phyloP scores from a whole-genome alignment of 176 grass and related monocot species.

The Otatea glauca region DNA sequence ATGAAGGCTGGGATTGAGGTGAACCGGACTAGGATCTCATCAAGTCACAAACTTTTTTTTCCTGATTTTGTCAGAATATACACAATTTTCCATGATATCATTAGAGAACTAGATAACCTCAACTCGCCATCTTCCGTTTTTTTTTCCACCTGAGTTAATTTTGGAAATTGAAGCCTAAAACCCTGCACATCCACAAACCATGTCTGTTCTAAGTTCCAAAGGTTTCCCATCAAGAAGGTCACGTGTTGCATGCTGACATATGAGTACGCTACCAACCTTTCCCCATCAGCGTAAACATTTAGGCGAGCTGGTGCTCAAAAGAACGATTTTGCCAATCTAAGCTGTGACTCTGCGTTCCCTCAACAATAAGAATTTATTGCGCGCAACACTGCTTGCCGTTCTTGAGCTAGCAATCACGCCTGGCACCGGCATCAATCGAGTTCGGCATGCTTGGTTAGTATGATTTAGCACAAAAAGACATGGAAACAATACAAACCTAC shows the following conservation, averaged over 20 bases:
- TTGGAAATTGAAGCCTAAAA: neutral
- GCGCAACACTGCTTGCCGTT: neutral
- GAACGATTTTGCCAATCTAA: conserved; percentile 1
- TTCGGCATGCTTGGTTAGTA: conserved; percentile 3
- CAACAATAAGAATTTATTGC: conserved; percentile 2
- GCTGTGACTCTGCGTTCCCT: neutral
- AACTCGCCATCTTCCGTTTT: neutral
- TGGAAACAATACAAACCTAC: conserved; percentile 2
- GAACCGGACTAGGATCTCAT: neutral
- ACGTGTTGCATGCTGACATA: neutral
- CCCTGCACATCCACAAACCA: conserved; percentile 24
- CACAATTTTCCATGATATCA: conserved; percentile 2
- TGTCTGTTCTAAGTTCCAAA: neutral
- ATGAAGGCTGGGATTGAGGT: neutral
- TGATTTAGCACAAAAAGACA: conserved; percentile 20
- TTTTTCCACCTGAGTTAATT: neutral
- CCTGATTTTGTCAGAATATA: conserved; percentile 23
- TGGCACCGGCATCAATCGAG: neutral
- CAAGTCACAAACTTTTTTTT: neutral
- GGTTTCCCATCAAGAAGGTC: neutral
- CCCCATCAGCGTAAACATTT: neutral
- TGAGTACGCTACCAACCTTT: neutral
- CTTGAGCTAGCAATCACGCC: conserved; percentile 1
- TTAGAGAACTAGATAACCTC: conserved; percentile 7
- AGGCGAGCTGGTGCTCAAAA: neutral